Conservation (phyloP, 2,329 filamentous ascomycete genomes). For the Colletotrichum melonis region DNA sequence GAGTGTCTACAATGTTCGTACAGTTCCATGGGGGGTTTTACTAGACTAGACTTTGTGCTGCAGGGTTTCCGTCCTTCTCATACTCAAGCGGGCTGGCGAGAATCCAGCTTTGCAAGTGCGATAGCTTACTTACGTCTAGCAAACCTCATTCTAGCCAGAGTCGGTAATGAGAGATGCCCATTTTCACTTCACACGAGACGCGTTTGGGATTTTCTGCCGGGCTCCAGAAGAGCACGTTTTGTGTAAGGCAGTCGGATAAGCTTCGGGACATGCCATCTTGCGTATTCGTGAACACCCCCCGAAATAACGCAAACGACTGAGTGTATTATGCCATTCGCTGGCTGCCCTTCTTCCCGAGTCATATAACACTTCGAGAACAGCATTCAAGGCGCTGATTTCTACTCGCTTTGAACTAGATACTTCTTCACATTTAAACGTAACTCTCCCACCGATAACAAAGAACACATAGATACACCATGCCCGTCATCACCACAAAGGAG, state of each 20-base stretch:
- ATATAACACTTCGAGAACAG: not conserved
- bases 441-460: too few species aligned
- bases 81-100: too few species aligned
- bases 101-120: too few species aligned
- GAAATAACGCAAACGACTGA: slow-evolving; percentile 29
- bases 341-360: slow-evolving; percentile 6
- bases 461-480: slow-evolving; percentile 3
- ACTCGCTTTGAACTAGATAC: not conserved
- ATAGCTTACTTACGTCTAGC: not conserved
- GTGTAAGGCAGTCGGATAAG: slow-evolving; percentile 14
- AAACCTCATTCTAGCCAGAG: not conserved
- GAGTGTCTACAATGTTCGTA: too few species aligned
- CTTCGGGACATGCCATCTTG: slow-evolving; percentile 12
- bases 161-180: too few species aligned
- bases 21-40: too few species aligned
- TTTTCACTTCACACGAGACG: too few species aligned
- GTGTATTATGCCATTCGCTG: slow-evolving; percentile 22
- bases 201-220: too few species aligned
- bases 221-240: not conserved
- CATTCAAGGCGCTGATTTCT: not conserved
- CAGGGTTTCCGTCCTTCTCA: too few species aligned
- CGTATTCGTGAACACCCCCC: not conserved
- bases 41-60: too few species aligned
- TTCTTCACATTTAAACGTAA: not conserved
- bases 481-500: slow-evolving; percentile 30